Conservation (phyloP, 1,139 yeast genomes). For the Candida sanyaensis region DNA sequence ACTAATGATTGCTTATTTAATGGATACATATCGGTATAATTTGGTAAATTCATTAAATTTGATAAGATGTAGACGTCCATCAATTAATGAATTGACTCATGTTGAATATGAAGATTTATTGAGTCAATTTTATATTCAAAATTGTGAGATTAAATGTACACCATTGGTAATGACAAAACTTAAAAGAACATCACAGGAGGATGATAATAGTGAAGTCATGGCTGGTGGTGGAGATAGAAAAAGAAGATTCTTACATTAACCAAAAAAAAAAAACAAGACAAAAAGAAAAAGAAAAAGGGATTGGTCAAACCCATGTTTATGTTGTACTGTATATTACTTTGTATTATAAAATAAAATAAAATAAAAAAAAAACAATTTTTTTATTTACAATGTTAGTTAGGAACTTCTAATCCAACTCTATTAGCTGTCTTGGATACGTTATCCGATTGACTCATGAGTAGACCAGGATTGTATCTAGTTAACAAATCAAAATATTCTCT, state of each 20-base stretch:
- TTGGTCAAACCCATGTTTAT: neutral
- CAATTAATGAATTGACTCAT: slow-evolving; percentile 24
- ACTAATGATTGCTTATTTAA: slow-evolving; percentile 38
- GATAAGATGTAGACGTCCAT: slow-evolving; percentile 20
- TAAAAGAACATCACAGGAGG: slow-evolving; percentile 33
- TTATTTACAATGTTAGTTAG: slow-evolving; percentile 18
- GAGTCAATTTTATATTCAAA: slow-evolving; percentile 41
- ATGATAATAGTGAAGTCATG: slow-evolving; percentile 13
- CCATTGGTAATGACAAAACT: slow-evolving; percentile 20
- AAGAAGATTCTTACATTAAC: slow-evolving; percentile 14
- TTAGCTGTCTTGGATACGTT: slow-evolving; percentile 78
- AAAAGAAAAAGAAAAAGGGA: no score
- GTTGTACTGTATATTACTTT: slow-evolving; percentile 2
- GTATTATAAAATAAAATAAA: slow-evolving; percentile 6
- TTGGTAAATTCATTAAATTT: slow-evolving; percentile 29
- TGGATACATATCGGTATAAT: slow-evolving; percentile 45
- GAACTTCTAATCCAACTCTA: slow-evolving; percentile 68
- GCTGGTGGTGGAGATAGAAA: slow-evolving; percentile 19
- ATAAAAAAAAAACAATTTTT: neutral
- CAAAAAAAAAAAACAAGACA: neutral
- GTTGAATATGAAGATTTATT: slow-evolving; percentile 46
- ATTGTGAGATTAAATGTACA: slow-evolving; percentile 27
- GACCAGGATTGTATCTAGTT: slow-evolving; percentile 86
- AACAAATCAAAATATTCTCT: slow-evolving; percentile 75
- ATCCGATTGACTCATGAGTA: slow-evolving; percentile 75